Evolutionary conservation across 2,329 filamentous ascomycete genomes (phyloP), one percentile per base, ranked within the genome.

Genomic region (Fusarium metavorans): DNA sequence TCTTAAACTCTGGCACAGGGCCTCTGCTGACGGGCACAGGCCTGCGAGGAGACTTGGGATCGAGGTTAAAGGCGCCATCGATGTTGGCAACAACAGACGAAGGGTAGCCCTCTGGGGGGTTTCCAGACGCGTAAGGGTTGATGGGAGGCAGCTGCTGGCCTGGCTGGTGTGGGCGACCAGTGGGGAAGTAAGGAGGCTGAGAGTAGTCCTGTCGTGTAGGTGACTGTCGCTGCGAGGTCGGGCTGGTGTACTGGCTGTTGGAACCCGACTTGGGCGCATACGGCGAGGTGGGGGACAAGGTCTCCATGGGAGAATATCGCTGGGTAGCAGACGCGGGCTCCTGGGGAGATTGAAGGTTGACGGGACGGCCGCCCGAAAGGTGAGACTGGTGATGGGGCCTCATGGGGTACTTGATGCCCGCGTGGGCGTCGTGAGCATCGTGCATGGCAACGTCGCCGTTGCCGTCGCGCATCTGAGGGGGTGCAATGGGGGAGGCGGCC

Each of bases 241-340:
- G 83, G 81, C 85, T 83, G 77, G 86, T 78, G 82, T 87, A 86
- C 86, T 93, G 85, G 81, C 83, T 80, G 73, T 89, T 88, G 87
- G 90, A 82, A 76, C 89, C 88, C 87, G 90, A 82, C 87, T 93
- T 85, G 85, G 88, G 81, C 54, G 90, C 89, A 84, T 97, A 97
- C 37, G 95, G 92, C 66, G 94, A 93, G 37, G 92, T 91, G 45
- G 95, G 94, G 70, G 95, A 95, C 71, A 97, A 87, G 18, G 91
- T 90, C 82, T 98, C 96, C 95, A 98, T 98, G 74, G 96, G 97
- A 56, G 96, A 98, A 85, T 98, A 98, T 81, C 95, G 92, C 82
- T 97, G 94, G 69, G 95, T 94, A 67, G 95, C 94, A 60, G 94
- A 89, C 50, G 95, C 97, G 68, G 94, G 92, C 80, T 92, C 83